Evolutionary conservation across 495 filamentous ascomycete genomes (phyloP).

Genomic region (Mytilinidion resinicola): DNA sequence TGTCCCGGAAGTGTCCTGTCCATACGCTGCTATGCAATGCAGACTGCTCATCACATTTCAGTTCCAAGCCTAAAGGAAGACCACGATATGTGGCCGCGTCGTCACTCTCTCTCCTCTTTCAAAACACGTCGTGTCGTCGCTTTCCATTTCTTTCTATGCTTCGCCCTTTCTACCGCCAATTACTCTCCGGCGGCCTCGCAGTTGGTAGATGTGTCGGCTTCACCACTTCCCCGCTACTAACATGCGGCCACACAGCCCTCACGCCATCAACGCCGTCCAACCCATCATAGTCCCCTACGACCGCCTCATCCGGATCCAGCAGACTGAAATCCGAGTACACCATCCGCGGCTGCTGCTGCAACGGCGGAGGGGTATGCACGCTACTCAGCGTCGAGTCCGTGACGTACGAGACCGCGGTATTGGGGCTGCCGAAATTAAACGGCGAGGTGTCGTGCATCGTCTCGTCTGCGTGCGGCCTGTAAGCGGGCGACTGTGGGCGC

Average conservation of each 20-base stretch:
- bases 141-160: too few relatives aligned
- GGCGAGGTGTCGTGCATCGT: not conserved
- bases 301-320: slow-evolving; percentile 22
- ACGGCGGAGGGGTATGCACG: not conserved
- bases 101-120: too few relatives aligned
- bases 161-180: too few relatives aligned
- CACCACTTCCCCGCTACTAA: not conserved
- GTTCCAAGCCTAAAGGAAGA: too few relatives aligned
- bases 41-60: too few relatives aligned
- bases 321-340: slow-evolving; percentile 36
- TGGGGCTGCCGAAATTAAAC: not conserved
- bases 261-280: slow-evolving; percentile 39
- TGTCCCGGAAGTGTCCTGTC: too few relatives aligned
- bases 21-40: too few relatives aligned
- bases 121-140: too few relatives aligned
- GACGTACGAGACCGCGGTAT: slow-evolving; percentile 4
- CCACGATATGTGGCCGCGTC: too few relatives aligned
- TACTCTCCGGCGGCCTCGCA: too few relatives aligned
- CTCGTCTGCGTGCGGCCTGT: not conserved
- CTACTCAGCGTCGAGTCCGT: not conserved
- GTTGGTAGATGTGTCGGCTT: not conserved
- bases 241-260: slow-evolving; percentile 17
- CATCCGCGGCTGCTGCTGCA: slow-evolving; percentile 11
- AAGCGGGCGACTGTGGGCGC: not conserved
- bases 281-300: slow-evolving; percentile 36